Evolutionary conservation across 2,329 filamentous ascomycete genomes (phyloP), one percentile per base, ranked within the genome.

Genomic region (Colletotrichum siamense): DNA sequence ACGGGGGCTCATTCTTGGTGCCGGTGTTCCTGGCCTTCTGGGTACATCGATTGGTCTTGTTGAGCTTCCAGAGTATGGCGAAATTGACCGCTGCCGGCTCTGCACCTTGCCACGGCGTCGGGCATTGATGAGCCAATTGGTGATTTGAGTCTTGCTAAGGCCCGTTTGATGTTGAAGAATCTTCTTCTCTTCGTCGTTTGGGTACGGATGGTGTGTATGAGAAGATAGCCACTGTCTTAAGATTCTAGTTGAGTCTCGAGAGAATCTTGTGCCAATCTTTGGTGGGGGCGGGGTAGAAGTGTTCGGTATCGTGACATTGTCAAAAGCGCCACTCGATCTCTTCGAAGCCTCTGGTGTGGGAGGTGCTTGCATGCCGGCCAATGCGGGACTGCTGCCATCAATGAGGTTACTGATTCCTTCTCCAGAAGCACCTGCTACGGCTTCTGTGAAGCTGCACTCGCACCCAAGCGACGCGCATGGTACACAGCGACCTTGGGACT

Each of bases 21-120:
- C 63, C 12, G 69, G 73, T 18, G 68, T 75, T 2, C 68, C 72
- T 10, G 69, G 70, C 30, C 73, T 76, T 44, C 8, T 18, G n/a
- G 76, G 73, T 10, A 77, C 55, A 12, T 73, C 44, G 22, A 76
- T 26, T 7, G 73, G 69, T 24, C n/a, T 66, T 12, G 68, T 55
- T 8, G n/a, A 65, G 30, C n/a, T 70, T 28, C 69, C 85, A 81
- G 44, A 64, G 26, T 68, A 66, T 9, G 68, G 55, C 12, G 69
- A 62, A 8, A 34, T 24, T 91, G 85, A 85, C 73, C 85, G 86
- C 79, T 70, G 49, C 26, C 69, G 69, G 39, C 30, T n/a, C 30
- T 87, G 87, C 69, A 89, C 88, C 83, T 94, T 94, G 72, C 64
- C 70, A 15, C 76, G 73, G 2, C 73, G 49, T 24, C 73, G 69